Percentiles rank a stretch among this genome's conserved stretches.
phyloP scores from a whole-genome alignment of 306 rosid species.

The Cucumis hystrix region DNA sequence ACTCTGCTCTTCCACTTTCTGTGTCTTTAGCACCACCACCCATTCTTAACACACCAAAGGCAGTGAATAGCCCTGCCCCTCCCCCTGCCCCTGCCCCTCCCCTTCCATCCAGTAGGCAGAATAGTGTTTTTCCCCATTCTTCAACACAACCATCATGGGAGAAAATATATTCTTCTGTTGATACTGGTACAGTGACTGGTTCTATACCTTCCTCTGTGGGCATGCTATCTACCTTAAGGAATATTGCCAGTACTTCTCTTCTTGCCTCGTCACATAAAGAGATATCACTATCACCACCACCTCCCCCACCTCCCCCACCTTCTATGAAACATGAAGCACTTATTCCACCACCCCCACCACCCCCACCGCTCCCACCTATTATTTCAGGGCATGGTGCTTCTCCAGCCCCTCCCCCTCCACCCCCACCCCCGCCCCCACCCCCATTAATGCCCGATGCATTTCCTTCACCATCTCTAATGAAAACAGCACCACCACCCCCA shows the following conservation, averaged over 20 bases:
- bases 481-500: conserved; percentile 19
- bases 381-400: not conserved
- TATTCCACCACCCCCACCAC: not conserved
- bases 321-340: not conserved
- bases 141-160: not conserved
- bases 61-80: conserved; percentile 4
- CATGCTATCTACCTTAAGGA: not conserved
- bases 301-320: not conserved
- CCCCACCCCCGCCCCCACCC: not conserved
- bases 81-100: conserved; percentile 18
- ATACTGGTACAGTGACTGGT: not conserved
- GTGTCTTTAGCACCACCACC: not conserved
- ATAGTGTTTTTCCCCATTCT: not conserved
- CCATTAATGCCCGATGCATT: not conserved
- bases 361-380: not conserved
- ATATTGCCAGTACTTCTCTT: not conserved
- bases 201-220: not conserved
- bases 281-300: not conserved
- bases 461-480: not conserved
- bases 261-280: not conserved
- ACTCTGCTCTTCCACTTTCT: conserved; percentile 3
- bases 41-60: not conserved
- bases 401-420: not conserved
- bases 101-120: not conserved
- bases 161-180: not conserved